These are phyloP conservation scores for Wickerhamomyces sydowiorum DNA, from an alignment of 805 yeast genomes.

Conservation along the genomic window DNA sequence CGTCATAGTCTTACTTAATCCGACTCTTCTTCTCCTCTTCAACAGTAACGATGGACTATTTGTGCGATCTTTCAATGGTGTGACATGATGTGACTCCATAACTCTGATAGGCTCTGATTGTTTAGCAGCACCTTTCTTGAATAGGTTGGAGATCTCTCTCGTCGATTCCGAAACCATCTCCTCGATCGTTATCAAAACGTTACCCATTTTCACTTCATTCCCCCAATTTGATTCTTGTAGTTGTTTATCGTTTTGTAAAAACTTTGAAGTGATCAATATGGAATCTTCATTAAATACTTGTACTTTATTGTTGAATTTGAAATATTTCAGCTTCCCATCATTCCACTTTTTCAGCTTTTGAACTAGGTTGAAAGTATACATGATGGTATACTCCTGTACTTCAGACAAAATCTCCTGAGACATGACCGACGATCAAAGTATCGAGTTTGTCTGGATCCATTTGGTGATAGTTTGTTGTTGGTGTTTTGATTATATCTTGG, in stretches of 20 bases:
- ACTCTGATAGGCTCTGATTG: background rate
- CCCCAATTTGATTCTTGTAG: slow-evolving; percentile 10
- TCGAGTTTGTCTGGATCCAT: too few relatives aligned
- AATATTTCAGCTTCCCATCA: slow-evolving; percentile 19
- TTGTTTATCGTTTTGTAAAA: slow-evolving; percentile 9
- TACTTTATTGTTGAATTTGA: slow-evolving; percentile 16
- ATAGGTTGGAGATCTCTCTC: slow-evolving; percentile 15
- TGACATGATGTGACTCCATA: background rate
- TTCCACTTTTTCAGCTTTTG: slow-evolving; percentile 20
- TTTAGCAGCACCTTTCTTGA: slow-evolving; percentile 3
- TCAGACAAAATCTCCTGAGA: slow-evolving; percentile 19
- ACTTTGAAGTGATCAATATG: slow-evolving; percentile 10
- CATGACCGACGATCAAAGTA: slow-evolving; percentile 4
- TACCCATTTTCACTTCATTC: slow-evolving; percentile 11
- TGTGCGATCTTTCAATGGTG: background rate
- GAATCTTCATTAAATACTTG: slow-evolving; percentile 13
- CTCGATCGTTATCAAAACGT: slow-evolving; percentile 12
- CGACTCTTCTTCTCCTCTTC: slow-evolving; percentile 10
- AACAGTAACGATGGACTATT: background rate
- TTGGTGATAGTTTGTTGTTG: background rate
- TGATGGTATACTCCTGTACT: slow-evolving; percentile 13
- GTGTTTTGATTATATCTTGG: background rate
- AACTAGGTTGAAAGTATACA: slow-evolving; percentile 15
- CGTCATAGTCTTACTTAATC: slow-evolving; percentile 12
- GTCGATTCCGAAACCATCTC: slow-evolving; percentile 4